Evolutionary conservation across 805 yeast species (phyloP).

Genomic region (Wickerhamiella azyma): DNA sequence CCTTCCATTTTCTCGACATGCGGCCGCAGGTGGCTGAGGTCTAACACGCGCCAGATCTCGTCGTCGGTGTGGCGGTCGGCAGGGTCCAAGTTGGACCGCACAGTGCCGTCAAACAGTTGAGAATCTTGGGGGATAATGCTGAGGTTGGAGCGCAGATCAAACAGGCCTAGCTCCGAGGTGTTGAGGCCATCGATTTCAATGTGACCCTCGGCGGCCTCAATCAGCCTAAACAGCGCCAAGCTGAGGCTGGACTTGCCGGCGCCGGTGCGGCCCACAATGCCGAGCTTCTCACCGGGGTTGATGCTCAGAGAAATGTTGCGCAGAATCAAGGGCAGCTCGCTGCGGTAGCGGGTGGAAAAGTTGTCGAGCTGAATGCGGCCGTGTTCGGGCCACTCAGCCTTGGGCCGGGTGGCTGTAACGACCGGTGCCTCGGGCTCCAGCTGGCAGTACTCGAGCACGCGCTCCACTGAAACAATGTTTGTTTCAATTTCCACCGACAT

Average conservation of each 20-base stretch:
- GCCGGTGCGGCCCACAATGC: conserved; percentile 95
- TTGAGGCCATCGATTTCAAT: conserved; percentile 60
- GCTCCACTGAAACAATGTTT: conserved; percentile 90
- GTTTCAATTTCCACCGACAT: conserved; percentile 98
- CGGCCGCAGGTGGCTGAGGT: conserved; percentile 59
- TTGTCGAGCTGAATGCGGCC: conserved; percentile 57
- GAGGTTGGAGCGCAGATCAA: conserved; percentile 60
- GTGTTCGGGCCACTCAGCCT: conserved; percentile 50
- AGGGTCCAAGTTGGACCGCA: conserved; percentile 82
- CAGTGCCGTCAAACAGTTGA: conserved; percentile 77
- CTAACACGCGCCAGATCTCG: conserved; percentile 71
- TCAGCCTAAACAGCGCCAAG: conserved; percentile 68
- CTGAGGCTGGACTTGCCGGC: conserved; percentile 89
- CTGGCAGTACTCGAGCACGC: conserved; percentile 77
- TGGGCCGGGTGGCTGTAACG: conserved; percentile 41
- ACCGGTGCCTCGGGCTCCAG: conserved; percentile 74
- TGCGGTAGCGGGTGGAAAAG: conserved; percentile 76
- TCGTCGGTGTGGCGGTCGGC: conserved; percentile 51
- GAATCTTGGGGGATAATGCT: conserved; percentile 92
- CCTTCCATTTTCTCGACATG: conserved; percentile 45
- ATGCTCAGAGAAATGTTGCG: conserved; percentile 51
- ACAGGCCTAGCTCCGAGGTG: conserved; percentile 55
- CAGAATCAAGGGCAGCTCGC: conserved; percentile 66
- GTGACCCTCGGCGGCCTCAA: conserved; percentile 60
- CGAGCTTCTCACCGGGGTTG: conserved; percentile 69